phyloP scores from a whole-genome alignment of 2,329 filamentous ascomycete genomes.

The Cladophialophora psammophila region DNA sequence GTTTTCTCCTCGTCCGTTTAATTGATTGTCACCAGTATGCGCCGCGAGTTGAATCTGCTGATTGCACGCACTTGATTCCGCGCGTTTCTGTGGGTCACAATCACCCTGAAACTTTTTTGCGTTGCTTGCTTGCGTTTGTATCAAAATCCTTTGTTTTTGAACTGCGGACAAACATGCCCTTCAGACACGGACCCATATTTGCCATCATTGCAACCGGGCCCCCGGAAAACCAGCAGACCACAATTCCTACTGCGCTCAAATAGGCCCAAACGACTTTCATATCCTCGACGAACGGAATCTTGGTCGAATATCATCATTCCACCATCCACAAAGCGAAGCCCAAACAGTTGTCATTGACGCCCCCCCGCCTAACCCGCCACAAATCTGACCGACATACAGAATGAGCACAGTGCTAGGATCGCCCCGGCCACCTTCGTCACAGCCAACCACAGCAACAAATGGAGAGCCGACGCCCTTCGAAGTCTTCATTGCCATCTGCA shows the following conservation, averaged over 20 bases:
- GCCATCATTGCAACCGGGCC: neutral
- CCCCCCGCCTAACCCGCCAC: neutral
- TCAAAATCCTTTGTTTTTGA: neutral
- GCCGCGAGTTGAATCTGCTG: neutral
- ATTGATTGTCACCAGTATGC: neutral
- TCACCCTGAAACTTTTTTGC: neutral
- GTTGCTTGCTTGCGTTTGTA: neutral
- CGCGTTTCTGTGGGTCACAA: neutral
- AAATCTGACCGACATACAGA: neutral
- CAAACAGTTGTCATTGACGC: neutral
- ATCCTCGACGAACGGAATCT: neutral
- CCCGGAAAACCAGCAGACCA: neutral
- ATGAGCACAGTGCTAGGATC: constrained; percentile 1
- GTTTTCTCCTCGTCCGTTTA: neutral
- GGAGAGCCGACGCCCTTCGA: constrained; percentile 11
- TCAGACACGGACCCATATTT: neutral
- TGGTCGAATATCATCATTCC: neutral
- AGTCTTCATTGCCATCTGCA: constrained; percentile 24
- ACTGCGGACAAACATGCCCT: neutral
- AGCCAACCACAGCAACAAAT: neutral
- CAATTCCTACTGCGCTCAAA: neutral
- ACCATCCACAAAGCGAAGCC: neutral
- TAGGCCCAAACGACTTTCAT: neutral
- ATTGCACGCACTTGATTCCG: neutral
- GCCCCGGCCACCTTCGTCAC: neutral